A percentile compares a stretch with the other conserved stretches of the same genome.
Evolutionary conservation across 352 stramenopile genomes (phyloP).

Genomic region (Pythium folliculosum): DNA sequence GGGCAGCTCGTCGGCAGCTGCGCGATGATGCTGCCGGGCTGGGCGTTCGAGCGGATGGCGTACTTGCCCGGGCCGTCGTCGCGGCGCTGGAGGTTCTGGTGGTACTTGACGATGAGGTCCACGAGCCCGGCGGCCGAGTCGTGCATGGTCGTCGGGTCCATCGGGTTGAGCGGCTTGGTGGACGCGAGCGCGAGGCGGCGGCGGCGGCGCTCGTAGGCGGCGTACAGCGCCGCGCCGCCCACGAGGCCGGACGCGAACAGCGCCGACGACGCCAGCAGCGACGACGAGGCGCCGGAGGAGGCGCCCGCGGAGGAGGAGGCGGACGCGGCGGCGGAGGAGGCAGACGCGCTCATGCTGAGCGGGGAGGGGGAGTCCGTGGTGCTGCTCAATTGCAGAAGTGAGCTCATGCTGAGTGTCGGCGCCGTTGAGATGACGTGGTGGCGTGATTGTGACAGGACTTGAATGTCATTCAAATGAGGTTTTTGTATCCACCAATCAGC

Average conservation of each 20-base stretch:
- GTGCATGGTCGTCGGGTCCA: constrained; percentile 45
- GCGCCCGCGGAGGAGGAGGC: constrained; percentile 7
- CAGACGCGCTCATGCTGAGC: background rate
- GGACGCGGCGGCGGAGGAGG: background rate
- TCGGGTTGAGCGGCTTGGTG: constrained; percentile 39
- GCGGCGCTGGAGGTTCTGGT: constrained; percentile 46
- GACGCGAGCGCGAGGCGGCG: constrained; percentile 38
- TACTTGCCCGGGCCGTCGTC: constrained; percentile 45
- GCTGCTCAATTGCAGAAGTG: background rate
- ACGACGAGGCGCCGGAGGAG: too few relatives aligned
- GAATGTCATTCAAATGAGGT: background rate
- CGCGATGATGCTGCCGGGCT: constrained; percentile 46
- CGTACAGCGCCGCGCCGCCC: constrained; percentile 43
- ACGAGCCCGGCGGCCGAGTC: constrained; percentile 46
- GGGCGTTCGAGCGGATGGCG: constrained; percentile 39
- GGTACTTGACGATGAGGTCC: constrained; percentile 66
- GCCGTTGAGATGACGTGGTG: too few relatives aligned
- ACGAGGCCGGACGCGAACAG: constrained; percentile 45
- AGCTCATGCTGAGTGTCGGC: too few relatives aligned
- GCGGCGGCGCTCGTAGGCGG: constrained; percentile 36
- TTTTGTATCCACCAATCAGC: background rate
- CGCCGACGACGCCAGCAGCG: constrained; percentile 31
- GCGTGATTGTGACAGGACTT: background rate
- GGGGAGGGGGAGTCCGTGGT: background rate
- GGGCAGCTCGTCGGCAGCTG: constrained; percentile 47